Evolutionary conservation across 2,329 filamentous ascomycete species (phyloP).

Genomic region (Kalmusia sp.): DNA sequence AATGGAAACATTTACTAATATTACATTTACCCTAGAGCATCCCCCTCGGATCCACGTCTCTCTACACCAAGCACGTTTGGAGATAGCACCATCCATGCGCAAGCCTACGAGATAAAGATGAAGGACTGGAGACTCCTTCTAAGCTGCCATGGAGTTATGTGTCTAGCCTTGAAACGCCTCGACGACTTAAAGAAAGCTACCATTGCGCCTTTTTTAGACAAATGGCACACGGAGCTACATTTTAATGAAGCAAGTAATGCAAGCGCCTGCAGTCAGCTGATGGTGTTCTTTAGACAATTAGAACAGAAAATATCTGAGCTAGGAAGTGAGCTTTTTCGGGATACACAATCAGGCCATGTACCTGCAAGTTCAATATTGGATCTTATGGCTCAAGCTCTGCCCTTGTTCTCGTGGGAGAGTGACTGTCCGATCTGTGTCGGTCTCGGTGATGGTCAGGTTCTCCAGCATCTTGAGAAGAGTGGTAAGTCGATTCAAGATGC

Average conservation of each 20-base stretch:
- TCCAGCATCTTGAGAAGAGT: not conserved
- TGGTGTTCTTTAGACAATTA: not conserved
- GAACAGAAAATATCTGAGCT: not conserved
- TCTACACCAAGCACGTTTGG: too few species aligned
- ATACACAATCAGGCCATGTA: not conserved
- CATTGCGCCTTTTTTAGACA: constrained; percentile 1
- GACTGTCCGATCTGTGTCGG: constrained; percentile 5
- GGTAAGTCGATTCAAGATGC: not conserved
- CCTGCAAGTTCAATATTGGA: not conserved
- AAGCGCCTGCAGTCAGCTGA: not conserved
- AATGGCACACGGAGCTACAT: not conserved
- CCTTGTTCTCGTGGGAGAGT: constrained; percentile 1
- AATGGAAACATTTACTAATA: too few species aligned
- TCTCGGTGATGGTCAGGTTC: not conserved
- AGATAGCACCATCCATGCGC: not conserved
- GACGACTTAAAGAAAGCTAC: not conserved
- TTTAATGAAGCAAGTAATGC: not conserved
- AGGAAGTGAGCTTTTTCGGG: not conserved
- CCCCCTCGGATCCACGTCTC: too few species aligned
- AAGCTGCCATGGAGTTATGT: constrained; percentile 7
- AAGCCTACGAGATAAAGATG: not conserved
- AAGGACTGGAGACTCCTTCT: not conserved
- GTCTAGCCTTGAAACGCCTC: constrained; percentile 1
- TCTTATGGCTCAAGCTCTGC: constrained; percentile 1
- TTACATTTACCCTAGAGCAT: too few species aligned